Evolutionary conservation across 169 alveolate genomes (phyloP), one percentile per base, ranked within the genome.

Genomic region (Neospora caninum): DNA sequence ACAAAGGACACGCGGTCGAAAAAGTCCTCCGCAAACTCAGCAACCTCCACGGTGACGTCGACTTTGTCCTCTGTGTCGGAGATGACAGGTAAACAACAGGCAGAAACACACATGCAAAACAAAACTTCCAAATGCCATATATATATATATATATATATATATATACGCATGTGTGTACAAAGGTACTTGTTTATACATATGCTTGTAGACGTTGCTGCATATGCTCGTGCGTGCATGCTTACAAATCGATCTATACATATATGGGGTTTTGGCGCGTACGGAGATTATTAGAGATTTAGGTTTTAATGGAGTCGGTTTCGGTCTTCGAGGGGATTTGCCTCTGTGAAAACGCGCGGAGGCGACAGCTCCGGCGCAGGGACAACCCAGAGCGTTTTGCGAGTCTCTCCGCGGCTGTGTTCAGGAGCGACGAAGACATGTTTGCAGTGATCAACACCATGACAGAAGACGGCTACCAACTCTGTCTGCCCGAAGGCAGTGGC

Each of bases 61-160:
- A 95, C 83, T 95, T 95, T 78, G 86, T 95, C 49, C 91, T 95
- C 93, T 93, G 96, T 93, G 91, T 95, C 9, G 96, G 96, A 0
- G 96, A 95, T 53, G 96, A 95, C 80, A 69, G 96, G 88, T 87
- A 86, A 22, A 94, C 42, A 27, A 27, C 31, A 64, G n/a, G 20
- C 73, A 64, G 16, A 64, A 9, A 64, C 29, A 42, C 41, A 31
- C 38, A 27, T 69, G n/a, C 38, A 34, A 69, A 4, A 31, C 13
- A 49, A 4, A 7, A 49, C 58, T 13, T 49, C 4, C 58, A 49
- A 7, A 34, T 34, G 34, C 73, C 18, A 69, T 69, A 69, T 69
- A 18, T 7, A 69, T 69, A 69, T 69, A 69, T 69, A 69, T 69
- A 29, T 69, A 69, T 69, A 69, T 34, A 69, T 69, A 69, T 31